Evolutionary conservation across 78 protist species (phyloP).

Genomic region (Chrysochromulina parva): DNA sequence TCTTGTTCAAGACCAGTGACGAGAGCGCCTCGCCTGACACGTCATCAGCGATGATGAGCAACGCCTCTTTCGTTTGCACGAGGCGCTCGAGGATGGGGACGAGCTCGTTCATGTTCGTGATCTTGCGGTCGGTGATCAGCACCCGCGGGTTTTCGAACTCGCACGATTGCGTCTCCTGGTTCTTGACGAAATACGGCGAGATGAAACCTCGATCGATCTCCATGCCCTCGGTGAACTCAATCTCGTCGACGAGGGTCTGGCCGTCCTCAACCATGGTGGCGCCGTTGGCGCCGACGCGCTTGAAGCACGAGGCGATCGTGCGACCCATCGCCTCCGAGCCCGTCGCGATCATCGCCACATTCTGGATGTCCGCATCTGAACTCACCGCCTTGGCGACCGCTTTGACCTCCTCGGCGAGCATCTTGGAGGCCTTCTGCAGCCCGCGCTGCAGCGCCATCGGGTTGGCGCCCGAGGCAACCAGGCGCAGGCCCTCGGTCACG

Average conservation of each 20-base stretch:
- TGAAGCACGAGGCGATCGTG: constrained; percentile 3
- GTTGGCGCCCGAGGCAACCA: constrained; percentile 26
- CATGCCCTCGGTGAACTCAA: constrained; percentile 42
- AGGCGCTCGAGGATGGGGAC: constrained; percentile 28
- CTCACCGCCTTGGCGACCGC: neutral
- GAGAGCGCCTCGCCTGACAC: constrained; percentile 40
- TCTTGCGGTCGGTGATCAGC: constrained; percentile 27
- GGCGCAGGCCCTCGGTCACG: constrained; percentile 11
- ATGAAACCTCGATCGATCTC: constrained; percentile 33
- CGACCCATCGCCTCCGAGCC: neutral
- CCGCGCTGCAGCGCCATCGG: constrained; percentile 32
- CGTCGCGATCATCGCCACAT: neutral
- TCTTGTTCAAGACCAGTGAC: constrained; percentile 28
- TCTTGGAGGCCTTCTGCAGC: neutral
- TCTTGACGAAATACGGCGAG: constrained; percentile 23
- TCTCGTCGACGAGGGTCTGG: neutral
- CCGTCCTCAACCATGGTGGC: constrained; percentile 14
- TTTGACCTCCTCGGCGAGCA: neutral
- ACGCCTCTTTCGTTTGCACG: neutral
- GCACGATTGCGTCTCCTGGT: neutral
- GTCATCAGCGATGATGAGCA: constrained; percentile 37
- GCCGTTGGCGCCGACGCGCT: constrained; percentile 13
- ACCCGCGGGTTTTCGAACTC: constrained; percentile 9
- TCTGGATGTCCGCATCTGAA: neutral
- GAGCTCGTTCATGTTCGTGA: neutral